phyloP scores from a whole-genome alignment of 331 rosid species.

The Rhamnella rubrinervis region DNA sequence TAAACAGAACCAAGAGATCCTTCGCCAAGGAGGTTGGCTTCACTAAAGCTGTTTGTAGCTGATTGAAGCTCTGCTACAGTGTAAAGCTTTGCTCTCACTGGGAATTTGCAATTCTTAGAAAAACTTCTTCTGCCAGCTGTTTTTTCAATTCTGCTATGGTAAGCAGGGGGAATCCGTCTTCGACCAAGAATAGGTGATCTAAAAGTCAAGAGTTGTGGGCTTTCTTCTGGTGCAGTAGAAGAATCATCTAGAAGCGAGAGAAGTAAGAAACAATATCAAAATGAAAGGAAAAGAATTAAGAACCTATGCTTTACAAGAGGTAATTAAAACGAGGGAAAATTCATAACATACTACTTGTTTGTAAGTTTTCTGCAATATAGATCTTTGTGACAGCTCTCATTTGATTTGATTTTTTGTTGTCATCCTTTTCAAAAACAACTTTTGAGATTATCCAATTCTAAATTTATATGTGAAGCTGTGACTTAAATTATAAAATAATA shows the following conservation, averaged over 20 bases:
- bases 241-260: slow-evolving; percentile 20
- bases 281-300: neutral
- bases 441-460: too few species aligned
- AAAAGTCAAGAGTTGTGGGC: slow-evolving; percentile 27
- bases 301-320: neutral
- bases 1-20: slow-evolving; percentile 91
- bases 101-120: slow-evolving; percentile 33
- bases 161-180: slow-evolving; percentile 30
- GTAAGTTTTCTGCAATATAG: too few species aligned
- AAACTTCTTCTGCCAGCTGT: slow-evolving; percentile 35
- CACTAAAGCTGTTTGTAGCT: slow-evolving; percentile 66
- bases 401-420: too few species aligned
- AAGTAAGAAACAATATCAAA: neutral
- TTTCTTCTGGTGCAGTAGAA: slow-evolving; percentile 30
- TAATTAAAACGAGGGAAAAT: slow-evolving; percentile 3
- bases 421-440: too few species aligned
- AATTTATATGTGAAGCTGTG: too few species aligned
- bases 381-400: too few species aligned
- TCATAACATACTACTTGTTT: too few species aligned
- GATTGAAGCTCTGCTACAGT: slow-evolving; percentile 69
- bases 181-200: slow-evolving; percentile 32
- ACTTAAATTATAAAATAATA: too few species aligned
- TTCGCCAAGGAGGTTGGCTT: slow-evolving; percentile 69
- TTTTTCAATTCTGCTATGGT: slow-evolving; percentile 39
- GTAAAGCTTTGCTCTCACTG: slow-evolving; percentile 44